Base-by-base conservation (phyloP, 2,329 filamentous ascomycete genomes). In the Clonostachys sp. region DNA sequence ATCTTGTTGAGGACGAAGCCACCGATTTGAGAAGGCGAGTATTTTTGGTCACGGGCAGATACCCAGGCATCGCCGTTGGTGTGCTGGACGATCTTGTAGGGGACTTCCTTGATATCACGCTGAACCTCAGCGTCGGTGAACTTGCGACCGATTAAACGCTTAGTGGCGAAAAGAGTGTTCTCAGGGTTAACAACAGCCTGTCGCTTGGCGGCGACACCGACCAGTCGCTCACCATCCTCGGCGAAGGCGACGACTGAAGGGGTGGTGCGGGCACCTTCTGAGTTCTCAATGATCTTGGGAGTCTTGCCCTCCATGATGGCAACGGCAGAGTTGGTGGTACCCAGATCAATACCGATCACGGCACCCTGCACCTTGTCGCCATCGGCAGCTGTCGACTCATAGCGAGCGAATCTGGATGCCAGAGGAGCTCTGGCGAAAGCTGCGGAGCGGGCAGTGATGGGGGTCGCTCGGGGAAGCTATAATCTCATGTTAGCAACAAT, bases 21-120 rank as follows among this genome's bases (percentile, higher is more conserved):
- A 81, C 92, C 92, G 55, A 97, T 89, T 73, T 97, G 92, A n/a
- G 91, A 96, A 49, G 92, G 92, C 56, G 91, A 96, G 80, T 96
- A 96, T 72, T 91, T 95, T 74, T 96, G 84, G 65, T 86, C 91
- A 59, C 91, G 90, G 60, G 91, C 89, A 72, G 91, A 84, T 54
- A 97, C 87, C 92, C 92, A 96, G 53, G 92, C 92, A 66, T 96
- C 92, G 60, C 92, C 92, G 69, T 96, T 96, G 75, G 76, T 84
- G 83, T 96, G 92, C 77, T 96, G 91, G 50, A 96, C 86, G 59
- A 97, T 96, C 84, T 96, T 96, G 83, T 96, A 97, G 51, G 92
- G 92, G 12, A 97, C 91, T 74, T 96, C 89, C 77, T 95, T 91
- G 67, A 97, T 89, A 67, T 97, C 92, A 63, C 91, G 88, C 80